Base-by-base conservation (phyloP, 2,329 filamentous ascomycete genomes). In the Venturia nashicola region DNA sequence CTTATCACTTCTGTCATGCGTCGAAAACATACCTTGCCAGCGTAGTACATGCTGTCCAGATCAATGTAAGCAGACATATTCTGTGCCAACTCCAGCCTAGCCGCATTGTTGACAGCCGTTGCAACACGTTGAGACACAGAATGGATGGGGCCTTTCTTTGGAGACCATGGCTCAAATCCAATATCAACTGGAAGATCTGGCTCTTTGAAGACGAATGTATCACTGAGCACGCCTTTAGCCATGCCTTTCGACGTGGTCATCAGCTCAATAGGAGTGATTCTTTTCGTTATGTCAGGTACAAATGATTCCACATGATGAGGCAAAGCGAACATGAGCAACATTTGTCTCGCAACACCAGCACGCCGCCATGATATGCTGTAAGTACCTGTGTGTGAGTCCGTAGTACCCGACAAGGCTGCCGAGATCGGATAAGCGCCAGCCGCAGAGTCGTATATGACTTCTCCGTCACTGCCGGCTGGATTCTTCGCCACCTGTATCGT, bases 11-110 rank as follows among this genome's bases (percentile, higher is more conserved):
- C 11, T n/a, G 1, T 61, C 5, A 61, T 14, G 16, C 44, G 5
- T 36, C 16, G 16, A n/a, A 9, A 57, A 36, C 5, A 18, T 48
- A 65, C 64, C 67, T 80, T 97, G 69, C 94, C 94, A 69, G 89
- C 89, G 74, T 87, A 97, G 75, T 97, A 97, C 85, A 96, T 91
- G 48, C 91, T 96, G 72, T 93, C 83, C 42, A 90, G 78, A 67
- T 94, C 51, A 6, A 85, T 85, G 70, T 94, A 87, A 0, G 78
- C 77, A n/a, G 79, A 74, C 74, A 97, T 90, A 71, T 91, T 82
- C 74, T 94, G 86, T 0, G 83, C 82, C 0, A 96, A 77, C 73
- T 99, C 94, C 23, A 80, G 82, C n/a, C 81, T 79, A 1, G 90
- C 88, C 11, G 86, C 79, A 1, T 81, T 77, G 44, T 78, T 76